These are phyloP conservation scores for Ustilago shanxiensis DNA, from an alignment of 1,284 basidiomycete genomes.

Conservation along the genomic window DNA sequence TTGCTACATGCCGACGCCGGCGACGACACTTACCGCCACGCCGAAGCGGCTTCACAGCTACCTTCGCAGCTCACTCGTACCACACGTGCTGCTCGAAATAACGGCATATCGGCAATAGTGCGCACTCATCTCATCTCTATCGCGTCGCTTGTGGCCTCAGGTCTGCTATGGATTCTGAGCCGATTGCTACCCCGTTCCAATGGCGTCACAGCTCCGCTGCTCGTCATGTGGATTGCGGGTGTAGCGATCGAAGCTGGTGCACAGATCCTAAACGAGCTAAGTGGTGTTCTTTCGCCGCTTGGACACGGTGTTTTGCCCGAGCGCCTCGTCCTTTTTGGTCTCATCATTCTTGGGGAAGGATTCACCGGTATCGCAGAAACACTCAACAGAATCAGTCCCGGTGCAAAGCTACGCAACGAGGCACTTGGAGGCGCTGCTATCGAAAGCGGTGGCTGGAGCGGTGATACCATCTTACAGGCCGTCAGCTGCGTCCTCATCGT, in stretches of 20 bases:
- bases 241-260: conserved; percentile 28
- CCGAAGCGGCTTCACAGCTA: not conserved
- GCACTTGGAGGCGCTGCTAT: conserved; percentile 12
- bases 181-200: conserved; percentile 21
- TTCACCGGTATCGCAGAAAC: conserved; percentile 42
- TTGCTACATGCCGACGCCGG: not conserved
- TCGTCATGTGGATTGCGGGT: conserved; percentile 50
- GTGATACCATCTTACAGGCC: conserved; percentile 37
- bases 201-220: conserved; percentile 20
- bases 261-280: conserved; percentile 34
- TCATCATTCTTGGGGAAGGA: conserved; percentile 54
- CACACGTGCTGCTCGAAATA: not conserved
- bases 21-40: not conserved
- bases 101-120: conserved; percentile 1
- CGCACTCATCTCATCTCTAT: conserved; percentile 34
- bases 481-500: conserved; percentile 42
- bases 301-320: conserved; percentile 32
- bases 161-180: conserved; percentile 45
- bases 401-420: conserved; percentile 20
- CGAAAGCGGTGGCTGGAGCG: conserved; percentile 48
- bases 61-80: not conserved
- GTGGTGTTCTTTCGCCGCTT: conserved; percentile 27
- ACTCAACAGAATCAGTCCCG: conserved; percentile 48
- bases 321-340: conserved; percentile 41
- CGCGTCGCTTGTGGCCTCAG: conserved; percentile 23